Base-by-base conservation (phyloP, 1,284 basidiomycete species). In the Lignosus rhinocerotis region DNA sequence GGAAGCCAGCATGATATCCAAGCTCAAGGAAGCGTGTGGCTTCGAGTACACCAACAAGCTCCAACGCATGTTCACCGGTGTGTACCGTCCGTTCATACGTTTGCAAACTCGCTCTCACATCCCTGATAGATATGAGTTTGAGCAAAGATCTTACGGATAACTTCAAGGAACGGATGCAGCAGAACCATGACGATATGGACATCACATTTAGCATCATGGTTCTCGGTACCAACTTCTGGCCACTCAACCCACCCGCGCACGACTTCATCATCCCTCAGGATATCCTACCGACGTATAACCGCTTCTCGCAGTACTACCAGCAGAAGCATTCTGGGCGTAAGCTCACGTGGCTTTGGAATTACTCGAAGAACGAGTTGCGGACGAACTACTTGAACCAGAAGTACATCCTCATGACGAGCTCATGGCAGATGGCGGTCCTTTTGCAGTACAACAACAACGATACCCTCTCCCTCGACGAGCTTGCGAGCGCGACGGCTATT, bases 1-100 rank as follows among this genome's bases (percentile, higher is more conserved):
- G 25, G 97, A 99, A 73, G 91, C 93, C 31, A 95, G 91, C 75
- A 99, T 99, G 97, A 99, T 99, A 67, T 92, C 95, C 55, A 97
- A 98, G 77, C 78, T 99, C 67, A 99, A 99, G 82, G 97, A 98
- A 73, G 91, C 93, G 10, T 98, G 94, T 67, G 97, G 97, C 63
- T 98, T 96, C 81, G 97, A 99, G 72, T 99, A 98, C 76, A 98
- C 97, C 49, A 94, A 92, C 81, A 98, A 98, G 76, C 84, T 99
- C 47, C 93, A 96, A 71, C 88, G 94, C 70, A 99, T 99, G 97
- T 98, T 99, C 79, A 96, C 93, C 49, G 93, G 92, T 92, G 63
- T 45, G 83, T 70, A 34, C 25, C 30, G 48, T 6, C 25, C 48
- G 32, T 58, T 47, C 14, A 21, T 42, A 25, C 0, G 45, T 39